phyloP scores from a whole-genome alignment of 257 asterid species.

The Coffea canephora region DNA sequence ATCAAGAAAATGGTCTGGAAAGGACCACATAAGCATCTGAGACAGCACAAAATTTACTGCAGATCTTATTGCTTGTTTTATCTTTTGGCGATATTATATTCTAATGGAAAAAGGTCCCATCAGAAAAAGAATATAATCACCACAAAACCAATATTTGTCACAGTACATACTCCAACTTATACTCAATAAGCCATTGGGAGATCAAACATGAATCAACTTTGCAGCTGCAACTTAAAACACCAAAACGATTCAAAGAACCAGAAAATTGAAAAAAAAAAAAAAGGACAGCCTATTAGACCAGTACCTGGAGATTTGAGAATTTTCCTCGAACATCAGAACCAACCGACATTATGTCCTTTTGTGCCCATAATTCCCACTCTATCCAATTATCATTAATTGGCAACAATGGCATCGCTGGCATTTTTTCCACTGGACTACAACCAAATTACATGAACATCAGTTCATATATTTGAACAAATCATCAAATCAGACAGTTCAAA shows the following conservation, averaged over 20 bases:
- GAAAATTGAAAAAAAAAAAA: neutral
- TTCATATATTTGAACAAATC: neutral
- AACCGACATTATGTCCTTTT: conserved; percentile 66
- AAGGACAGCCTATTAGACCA: neutral
- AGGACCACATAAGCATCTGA: neutral
- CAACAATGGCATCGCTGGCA: conserved; percentile 58
- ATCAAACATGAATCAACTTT: neutral
- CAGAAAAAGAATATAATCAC: neutral
- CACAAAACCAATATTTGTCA: neutral
- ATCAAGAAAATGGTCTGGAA: neutral
- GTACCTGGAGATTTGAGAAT: conserved; percentile 78
- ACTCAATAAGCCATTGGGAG: neutral
- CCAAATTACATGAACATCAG: neutral
- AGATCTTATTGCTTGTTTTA: neutral
- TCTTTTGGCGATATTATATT: neutral
- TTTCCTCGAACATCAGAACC: conserved; percentile 83
- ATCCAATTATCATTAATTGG: conserved; percentile 32
- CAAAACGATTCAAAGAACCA: too few relatives aligned
- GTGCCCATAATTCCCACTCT: conserved; percentile 93
- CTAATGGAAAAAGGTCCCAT: neutral
- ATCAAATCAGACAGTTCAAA: neutral
- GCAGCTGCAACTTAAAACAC: neutral
- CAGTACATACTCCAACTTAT: neutral
- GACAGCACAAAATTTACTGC: neutral
- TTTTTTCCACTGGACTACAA: conserved; percentile 61